Conservation (phyloP, 2,329 filamentous ascomycete species). For the Westerdykella ornata region DNA sequence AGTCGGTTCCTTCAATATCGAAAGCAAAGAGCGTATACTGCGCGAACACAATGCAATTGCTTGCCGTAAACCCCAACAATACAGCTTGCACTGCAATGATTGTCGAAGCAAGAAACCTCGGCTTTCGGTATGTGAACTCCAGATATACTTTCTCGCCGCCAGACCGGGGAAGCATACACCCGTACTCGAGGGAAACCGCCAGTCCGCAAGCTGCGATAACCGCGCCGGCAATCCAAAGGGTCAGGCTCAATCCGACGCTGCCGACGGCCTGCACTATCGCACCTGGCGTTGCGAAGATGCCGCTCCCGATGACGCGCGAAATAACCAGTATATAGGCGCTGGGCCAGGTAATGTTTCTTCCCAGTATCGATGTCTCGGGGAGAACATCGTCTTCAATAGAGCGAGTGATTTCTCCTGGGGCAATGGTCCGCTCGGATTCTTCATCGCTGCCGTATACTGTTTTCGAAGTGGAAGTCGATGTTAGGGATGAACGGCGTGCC, state of each 20-base stretch:
- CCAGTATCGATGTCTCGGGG: conserved; percentile 53
- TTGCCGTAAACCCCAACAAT: conserved; percentile 60
- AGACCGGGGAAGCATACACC: conserved; percentile 62
- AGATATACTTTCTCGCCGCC: conserved; percentile 65
- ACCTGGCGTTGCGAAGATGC: conserved; percentile 66
- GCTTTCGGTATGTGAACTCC: conserved; percentile 60
- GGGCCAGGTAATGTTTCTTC: conserved; percentile 56
- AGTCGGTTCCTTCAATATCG: conserved; percentile 46
- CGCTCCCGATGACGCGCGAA: conserved; percentile 61
- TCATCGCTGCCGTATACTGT: conserved; percentile 14
- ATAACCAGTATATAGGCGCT: conserved; percentile 62
- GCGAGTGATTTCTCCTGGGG: conserved; percentile 10
- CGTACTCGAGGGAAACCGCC: conserved; percentile 59
- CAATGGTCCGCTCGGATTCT: conserved; percentile 10
- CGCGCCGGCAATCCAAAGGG: conserved; percentile 59
- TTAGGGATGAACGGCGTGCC: conserved; percentile 7
- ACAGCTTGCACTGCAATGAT: conserved; percentile 59
- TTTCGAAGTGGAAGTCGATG: conserved; percentile 15
- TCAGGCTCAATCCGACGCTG: conserved; percentile 57
- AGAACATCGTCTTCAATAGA: conserved; percentile 53
- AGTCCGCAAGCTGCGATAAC: conserved; percentile 56
- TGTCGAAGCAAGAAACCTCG: conserved; percentile 58
- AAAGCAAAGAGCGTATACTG: conserved; percentile 58
- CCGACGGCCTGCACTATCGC: conserved; percentile 61
- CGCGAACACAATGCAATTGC: conserved; percentile 63